A percentile compares a stretch with the other conserved stretches of the same genome.
Conservation (phyloP, 106 monocot genomes). For the Triglochin maritima region DNA sequence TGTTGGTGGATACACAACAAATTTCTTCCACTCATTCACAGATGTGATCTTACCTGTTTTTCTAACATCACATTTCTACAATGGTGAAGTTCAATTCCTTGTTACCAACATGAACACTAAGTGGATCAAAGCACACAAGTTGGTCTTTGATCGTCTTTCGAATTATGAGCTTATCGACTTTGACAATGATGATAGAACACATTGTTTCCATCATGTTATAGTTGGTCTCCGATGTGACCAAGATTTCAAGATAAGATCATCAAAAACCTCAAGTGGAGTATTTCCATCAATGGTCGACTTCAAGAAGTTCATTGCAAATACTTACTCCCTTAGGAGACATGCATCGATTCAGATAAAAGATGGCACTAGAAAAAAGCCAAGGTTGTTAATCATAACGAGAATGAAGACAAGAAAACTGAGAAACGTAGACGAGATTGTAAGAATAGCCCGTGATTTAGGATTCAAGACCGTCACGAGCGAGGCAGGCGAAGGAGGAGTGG, state of each 20-base stretch:
- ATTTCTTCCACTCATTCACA: slow-evolving; percentile 42
- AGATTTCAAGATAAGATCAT: slow-evolving; percentile 25
- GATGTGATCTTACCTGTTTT: slow-evolving; percentile 43
- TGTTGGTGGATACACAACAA: slow-evolving; percentile 21
- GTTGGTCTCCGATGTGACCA: slow-evolving; percentile 18
- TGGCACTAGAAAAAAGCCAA: slow-evolving; percentile 3
- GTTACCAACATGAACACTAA: slow-evolving; percentile 12
- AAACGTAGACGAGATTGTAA: neutral
- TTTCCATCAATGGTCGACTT: slow-evolving; percentile 27
- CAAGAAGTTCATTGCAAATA: slow-evolving; percentile 16
- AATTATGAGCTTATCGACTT: slow-evolving; percentile 31
- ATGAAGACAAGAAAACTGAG: neutral
- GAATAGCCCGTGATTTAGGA: neutral
- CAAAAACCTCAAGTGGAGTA: slow-evolving; percentile 6
- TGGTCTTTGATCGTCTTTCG: slow-evolving; percentile 24
- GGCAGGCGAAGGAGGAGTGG: neutral
- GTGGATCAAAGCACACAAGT: slow-evolving; percentile 26
- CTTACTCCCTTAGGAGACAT: slow-evolving; percentile 22
- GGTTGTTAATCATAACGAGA: neutral
- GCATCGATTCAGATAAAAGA: slow-evolving; percentile 11
- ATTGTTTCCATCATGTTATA: slow-evolving; percentile 12
- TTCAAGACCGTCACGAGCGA: neutral
- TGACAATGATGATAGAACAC: slow-evolving; percentile 9
- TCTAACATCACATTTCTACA: slow-evolving; percentile 13
- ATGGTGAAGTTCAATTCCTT: slow-evolving; percentile 28